phyloP scores from a whole-genome alignment of 805 yeast genomes.

The Pichia manshurica region DNA sequence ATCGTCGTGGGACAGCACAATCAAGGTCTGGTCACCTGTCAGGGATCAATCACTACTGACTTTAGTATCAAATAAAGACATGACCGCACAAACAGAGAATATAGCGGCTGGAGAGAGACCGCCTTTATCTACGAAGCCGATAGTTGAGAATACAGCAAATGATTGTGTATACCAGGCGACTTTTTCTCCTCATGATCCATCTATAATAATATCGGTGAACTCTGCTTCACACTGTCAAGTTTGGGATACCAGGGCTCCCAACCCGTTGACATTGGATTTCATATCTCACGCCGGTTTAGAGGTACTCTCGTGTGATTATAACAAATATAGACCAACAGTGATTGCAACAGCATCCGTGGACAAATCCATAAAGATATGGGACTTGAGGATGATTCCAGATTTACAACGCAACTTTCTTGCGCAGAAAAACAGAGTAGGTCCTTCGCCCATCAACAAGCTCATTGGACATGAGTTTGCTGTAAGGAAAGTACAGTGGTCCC shows the following conservation, averaged over 20 bases:
- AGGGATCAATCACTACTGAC: constrained; percentile 54
- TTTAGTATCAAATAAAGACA: constrained; percentile 33
- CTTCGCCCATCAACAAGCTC: constrained; percentile 69
- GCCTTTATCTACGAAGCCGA: constrained; percentile 33
- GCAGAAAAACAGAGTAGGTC: constrained; percentile 44
- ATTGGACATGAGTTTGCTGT: constrained; percentile 89
- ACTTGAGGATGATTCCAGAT: constrained; percentile 58
- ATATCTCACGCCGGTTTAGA: constrained; percentile 80
- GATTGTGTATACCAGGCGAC: constrained; percentile 74
- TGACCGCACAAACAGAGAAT: constrained; percentile 17
- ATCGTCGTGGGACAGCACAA: constrained; percentile 88
- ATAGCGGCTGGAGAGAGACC: constrained; percentile 19
- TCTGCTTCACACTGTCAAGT: constrained; percentile 69
- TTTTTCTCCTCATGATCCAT: constrained; percentile 82
- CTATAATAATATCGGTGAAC: constrained; percentile 60
- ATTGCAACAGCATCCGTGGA: constrained; percentile 93
- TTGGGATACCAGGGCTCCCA: constrained; percentile 75
- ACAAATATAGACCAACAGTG: constrained; percentile 74
- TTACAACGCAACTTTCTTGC: constrained; percentile 31
- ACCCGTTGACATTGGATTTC: constrained; percentile 53
- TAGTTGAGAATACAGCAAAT: constrained; percentile 30
- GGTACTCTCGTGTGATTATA: constrained; percentile 78
- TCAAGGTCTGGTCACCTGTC: constrained; percentile 71
- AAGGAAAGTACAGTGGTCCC: constrained; percentile 80
- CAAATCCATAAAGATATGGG: constrained; percentile 81